Evolutionary conservation across 202 grass and related monocot species (phyloP).

Genomic region (Cymbopogon flexuosus): DNA sequence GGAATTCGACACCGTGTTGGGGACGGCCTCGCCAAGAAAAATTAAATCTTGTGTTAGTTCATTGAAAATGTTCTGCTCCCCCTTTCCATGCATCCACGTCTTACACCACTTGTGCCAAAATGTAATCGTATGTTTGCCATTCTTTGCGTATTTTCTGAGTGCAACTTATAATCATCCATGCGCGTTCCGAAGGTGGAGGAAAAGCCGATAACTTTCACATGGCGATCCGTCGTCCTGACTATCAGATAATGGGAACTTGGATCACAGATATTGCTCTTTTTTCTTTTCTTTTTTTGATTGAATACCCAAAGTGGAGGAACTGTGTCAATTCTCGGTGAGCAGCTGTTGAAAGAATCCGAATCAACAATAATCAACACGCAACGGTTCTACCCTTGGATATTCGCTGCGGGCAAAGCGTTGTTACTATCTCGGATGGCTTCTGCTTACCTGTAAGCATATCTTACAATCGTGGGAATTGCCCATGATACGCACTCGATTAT

Average conservation of each 20-base stretch:
- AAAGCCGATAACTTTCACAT: neutral
- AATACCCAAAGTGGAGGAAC: neutral
- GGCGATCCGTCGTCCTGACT: neutral
- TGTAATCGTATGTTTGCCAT: no score
- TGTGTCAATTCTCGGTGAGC: neutral
- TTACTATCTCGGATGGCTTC: neutral
- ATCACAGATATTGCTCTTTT: neutral
- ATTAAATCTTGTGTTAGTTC: no score
- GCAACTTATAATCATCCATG: no score
- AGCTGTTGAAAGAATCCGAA: neutral
- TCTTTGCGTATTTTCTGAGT: neutral
- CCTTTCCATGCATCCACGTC: no score
- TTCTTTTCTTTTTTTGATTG: neutral
- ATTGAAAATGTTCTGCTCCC: no score
- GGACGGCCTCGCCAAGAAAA: no score
- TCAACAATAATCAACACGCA: neutral
- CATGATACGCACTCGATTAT: neutral
- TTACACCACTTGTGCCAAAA: no score
- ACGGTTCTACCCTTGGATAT: constrained; percentile 23
- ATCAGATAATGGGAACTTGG: neutral
- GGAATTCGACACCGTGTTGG: no score
- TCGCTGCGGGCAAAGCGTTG: neutral
- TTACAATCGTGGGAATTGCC: neutral
- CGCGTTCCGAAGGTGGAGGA: no score
- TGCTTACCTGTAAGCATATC: neutral